These are phyloP conservation scores for Eucalyptus microcorys DNA, from an alignment of 345 rosid species.

Conservation along the genomic window DNA sequence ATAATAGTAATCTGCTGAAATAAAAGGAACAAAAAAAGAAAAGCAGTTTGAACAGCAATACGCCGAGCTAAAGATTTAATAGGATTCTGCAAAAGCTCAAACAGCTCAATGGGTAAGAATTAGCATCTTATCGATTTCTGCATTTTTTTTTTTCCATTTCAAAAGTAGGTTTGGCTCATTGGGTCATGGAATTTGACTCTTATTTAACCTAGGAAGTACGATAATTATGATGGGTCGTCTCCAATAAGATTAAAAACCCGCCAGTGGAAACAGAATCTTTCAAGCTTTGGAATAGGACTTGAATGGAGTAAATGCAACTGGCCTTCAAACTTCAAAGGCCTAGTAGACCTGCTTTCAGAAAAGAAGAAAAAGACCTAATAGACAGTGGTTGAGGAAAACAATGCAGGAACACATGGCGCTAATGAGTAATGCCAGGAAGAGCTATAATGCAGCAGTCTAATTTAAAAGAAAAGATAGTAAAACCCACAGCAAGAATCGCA, in stretches of 20 bases:
- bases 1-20: background rate
- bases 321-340: slow-evolving; percentile 27
- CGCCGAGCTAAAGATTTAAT: background rate
- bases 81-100: background rate
- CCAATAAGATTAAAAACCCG: background rate
- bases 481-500: slow-evolving; percentile 9
- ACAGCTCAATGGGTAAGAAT: background rate
- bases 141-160: background rate
- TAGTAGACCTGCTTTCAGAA: background rate
- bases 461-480: background rate
- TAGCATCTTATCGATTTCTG: background rate
- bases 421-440: background rate
- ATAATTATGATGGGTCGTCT: background rate
- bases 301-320: background rate
- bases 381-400: slow-evolving; percentile 55
- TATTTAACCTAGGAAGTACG: background rate
- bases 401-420: slow-evolving; percentile 71
- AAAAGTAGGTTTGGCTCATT: background rate
- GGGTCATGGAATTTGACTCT: background rate
- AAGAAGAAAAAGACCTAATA: slow-evolving; percentile 7
- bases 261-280: background rate
- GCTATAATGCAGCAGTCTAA: background rate
- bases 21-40: background rate
- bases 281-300: background rate
- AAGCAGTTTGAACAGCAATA: background rate